Percentiles rank a stretch among this genome's conserved stretches.
phyloP scores from a whole-genome alignment of 2,329 filamentous ascomycete species.

The Hypoxylon sp. region DNA sequence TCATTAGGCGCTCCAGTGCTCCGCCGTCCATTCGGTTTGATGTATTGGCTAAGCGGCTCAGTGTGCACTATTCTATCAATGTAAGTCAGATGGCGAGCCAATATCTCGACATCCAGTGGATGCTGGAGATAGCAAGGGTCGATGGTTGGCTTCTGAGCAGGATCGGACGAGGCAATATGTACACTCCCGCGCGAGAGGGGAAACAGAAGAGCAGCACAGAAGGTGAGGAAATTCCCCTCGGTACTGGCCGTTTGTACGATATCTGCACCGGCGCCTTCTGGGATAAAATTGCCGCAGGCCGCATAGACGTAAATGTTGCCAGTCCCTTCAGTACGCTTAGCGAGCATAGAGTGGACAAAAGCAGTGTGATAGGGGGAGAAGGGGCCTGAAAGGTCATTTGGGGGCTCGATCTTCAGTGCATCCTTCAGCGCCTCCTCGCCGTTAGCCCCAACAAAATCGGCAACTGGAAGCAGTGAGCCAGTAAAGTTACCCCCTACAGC shows the following conservation, averaged over 20 bases:
- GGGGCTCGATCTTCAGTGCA: neutral
- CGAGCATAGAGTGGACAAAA: conserved; percentile 1
- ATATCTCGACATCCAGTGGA: conserved; percentile 1
- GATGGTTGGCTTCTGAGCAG: neutral
- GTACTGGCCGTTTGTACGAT: neutral
- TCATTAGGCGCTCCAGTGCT: neutral
- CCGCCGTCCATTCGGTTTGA: neutral
- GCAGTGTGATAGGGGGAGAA: neutral
- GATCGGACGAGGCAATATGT: neutral
- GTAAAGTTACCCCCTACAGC: neutral
- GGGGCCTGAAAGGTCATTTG: neutral
- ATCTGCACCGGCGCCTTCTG: neutral
- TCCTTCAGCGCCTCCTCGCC: neutral
- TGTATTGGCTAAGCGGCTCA: neutral
- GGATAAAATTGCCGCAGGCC: neutral
- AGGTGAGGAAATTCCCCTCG: neutral
- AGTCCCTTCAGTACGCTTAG: neutral
- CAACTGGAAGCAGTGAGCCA: conserved; percentile 1
- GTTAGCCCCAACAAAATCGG: neutral
- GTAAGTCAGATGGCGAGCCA: neutral
- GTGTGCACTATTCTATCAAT: neutral
- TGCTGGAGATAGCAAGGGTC: neutral
- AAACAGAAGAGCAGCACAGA: neutral
- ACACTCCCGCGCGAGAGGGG: conserved; percentile 1
- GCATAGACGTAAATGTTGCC: neutral